Percentiles rank a stretch among this genome's conserved stretches.
These are phyloP conservation scores for Aureobasidium sp. DNA, from an alignment of 2,329 filamentous ascomycete genomes.

Conservation along the genomic window DNA sequence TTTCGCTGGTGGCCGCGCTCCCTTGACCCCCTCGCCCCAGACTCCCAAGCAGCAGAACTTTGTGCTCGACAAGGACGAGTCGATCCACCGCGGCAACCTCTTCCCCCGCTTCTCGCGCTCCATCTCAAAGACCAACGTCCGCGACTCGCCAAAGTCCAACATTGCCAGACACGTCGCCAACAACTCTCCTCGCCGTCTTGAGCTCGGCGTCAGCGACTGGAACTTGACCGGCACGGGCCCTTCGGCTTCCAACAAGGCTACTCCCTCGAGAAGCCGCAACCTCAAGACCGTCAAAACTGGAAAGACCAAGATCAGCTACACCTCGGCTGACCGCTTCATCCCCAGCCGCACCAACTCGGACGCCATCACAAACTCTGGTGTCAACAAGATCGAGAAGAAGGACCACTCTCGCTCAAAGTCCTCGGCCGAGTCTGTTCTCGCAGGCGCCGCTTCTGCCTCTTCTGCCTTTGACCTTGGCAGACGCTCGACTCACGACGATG, in stretches of 20 bases:
- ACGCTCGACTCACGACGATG: conserved; percentile 60
- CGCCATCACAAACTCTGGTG: conserved; percentile 70
- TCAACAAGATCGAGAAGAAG: conserved; percentile 66
- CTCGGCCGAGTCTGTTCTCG: conserved; percentile 63
- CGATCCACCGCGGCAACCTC: conserved; percentile 66
- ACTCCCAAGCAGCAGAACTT: conserved; percentile 53
- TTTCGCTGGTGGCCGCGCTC: conserved; percentile 89
- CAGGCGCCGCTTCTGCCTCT: conserved; percentile 54
- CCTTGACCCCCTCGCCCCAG: conserved; percentile 83
- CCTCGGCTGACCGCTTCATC: conserved; percentile 78
- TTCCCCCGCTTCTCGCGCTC: conserved; percentile 69
- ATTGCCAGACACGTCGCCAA: conserved; percentile 48
- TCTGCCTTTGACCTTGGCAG: conserved; percentile 53
- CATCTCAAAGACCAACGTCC: conserved; percentile 57
- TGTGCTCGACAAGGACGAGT: conserved; percentile 52
- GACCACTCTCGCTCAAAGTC: conserved; percentile 71
- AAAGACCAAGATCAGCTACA: conserved; percentile 59
- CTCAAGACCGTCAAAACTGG: conserved; percentile 34
- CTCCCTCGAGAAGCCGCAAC: conserved; percentile 34
- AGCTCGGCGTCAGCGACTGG: conserved; percentile 89
- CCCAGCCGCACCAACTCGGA: conserved; percentile 88
- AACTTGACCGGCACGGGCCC: conserved; percentile 75
- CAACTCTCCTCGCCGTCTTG: conserved; percentile 74
- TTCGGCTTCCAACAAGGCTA: conserved; percentile 36
- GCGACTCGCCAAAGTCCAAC: conserved; percentile 93